Base-by-base conservation (phyloP, 208 protist species). In the Crithidia bombi region DNA sequence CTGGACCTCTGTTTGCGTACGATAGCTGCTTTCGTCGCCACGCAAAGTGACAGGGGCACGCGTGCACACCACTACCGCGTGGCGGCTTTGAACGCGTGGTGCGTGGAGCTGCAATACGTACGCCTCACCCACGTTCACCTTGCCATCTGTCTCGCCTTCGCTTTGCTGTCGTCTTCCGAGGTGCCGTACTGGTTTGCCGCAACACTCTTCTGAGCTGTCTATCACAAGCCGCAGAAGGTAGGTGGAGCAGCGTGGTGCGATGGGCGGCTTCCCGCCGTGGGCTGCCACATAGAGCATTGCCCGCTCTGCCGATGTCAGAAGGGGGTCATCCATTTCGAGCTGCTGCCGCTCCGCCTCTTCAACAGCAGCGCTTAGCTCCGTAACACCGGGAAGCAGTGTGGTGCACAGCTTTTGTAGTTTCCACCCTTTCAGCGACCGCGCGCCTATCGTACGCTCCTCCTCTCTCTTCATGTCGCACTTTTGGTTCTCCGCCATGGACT, bases 21-120 rank as follows among this genome's bases (percentile, higher is more conserved):
- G 0, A 9, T 19, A 7, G 35, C n/a, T 41, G 41, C 36, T 5
- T 21, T 28, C 25, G 3, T 28, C 2, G 19, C 2, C 4, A 50
- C 46, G 26, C 17, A 17, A 36, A 21, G 59, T 46, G 17, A 33
- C 32, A 21, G 65, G 39, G 10, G 68, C 66, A 58, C 49, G 21
- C 47, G 75, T 75, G 30, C 86, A 57, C 36, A 86, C 56, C 35
- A 93, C 78, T 4, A 85, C 43, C 19, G 78, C 81, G 33, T 72
- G 58, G 17, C 68, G 65, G 54, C 87, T 87, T 23, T 81, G 71
- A 43, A 89, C 79, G 7, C 84, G 81, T 2, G 84, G 82, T 4
- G 73, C 71, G 26, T 79, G 69, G 3, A 90, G 52, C 35, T 70
- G 79, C 15, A 84, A 65, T 14, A 93, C 36, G 28, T 66, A 73